A percentile compares a stretch with the other conserved stretches of the same genome.
Evolutionary conservation across 139 green algal genomes (phyloP).

Genomic region (Coelastrella sp.): DNA sequence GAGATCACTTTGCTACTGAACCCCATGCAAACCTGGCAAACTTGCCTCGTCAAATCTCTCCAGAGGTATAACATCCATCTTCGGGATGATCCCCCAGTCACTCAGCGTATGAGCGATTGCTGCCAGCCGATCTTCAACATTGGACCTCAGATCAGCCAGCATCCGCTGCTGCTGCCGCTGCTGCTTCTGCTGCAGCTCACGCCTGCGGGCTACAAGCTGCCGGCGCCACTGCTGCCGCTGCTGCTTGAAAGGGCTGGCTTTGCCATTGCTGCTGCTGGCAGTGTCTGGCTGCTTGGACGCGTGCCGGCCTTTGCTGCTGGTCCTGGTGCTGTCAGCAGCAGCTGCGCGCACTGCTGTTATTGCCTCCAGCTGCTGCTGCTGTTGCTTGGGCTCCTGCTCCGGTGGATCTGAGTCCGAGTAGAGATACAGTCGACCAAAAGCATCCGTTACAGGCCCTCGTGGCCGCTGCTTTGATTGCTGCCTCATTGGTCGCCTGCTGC

Average conservation of each 20-base stretch:
- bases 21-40: background rate
- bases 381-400: background rate
- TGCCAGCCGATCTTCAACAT: background rate
- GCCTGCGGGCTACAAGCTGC: background rate
- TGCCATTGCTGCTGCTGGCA: slow-evolving; percentile 18
- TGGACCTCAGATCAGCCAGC: background rate
- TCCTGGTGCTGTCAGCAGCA: background rate
- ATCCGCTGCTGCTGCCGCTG: background rate
- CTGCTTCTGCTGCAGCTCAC: background rate
- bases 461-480: too few relatives aligned
- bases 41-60: slow-evolving; percentile 47
- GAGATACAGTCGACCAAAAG: background rate
- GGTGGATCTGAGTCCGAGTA: background rate
- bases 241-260: background rate
- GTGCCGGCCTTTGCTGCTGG: background rate
- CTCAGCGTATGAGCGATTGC: slow-evolving; percentile 51
- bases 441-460: background rate
- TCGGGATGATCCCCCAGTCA: slow-evolving; percentile 60
- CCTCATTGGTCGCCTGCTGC: background rate
- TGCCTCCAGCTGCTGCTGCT: slow-evolving; percentile 34
- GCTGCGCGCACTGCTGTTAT: background rate
- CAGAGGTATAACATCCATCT: slow-evolving; percentile 57
- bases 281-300: background rate
- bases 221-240: background rate
- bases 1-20: background rate